Evolutionary conservation across 768 basidiomycete genomes (phyloP), one percentile per base, ranked within the genome.

Genomic region (Tricholoma sp.): DNA sequence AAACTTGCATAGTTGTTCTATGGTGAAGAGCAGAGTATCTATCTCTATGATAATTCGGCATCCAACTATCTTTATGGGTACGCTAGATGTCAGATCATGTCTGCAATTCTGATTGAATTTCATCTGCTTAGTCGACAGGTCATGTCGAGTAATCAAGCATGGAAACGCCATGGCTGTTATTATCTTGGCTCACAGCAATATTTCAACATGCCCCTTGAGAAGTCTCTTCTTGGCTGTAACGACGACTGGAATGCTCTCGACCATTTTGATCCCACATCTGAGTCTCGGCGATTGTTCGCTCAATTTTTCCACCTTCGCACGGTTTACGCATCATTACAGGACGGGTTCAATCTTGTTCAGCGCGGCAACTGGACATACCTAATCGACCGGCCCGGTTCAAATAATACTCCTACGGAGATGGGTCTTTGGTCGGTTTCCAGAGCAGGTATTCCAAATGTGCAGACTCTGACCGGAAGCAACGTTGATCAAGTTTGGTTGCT

Each of bases 81-180:
- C 59, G 82, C 63, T 39, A 48, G 28, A 34, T 45, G 28, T 44
- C 13, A 47, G 13, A 29, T 29, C 17, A 42, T 49, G 8, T 7
- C 17, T 39, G 20, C 12, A 20, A 33, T 9, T 20, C 53, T 44
- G 31, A 28, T 45, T 45, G 24, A 28, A 45, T 24, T 8, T 5
- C 44, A 24, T 50, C 15, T 56, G 37, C 37, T 58, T 61, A 92
- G 94, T 42, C 94, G 94, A 75, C 94, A 97, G 73, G 83, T 93
- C 13, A 97, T 97, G 94, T 79, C 86, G 51, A 78, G 81, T 57
- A 89, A 79, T 68, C 82, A 74, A 50, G 94, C 94, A 4, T 97
- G 94, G 94, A 88, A 93, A 66, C 83, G 89, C 33, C 94, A 97
- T 66, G 94, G 94, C 5, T 97, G 94, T 70, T 97, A 97, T 69